Conservation (phyloP, 2,329 filamentous ascomycete genomes). For the Aureobasidium melanogenum region DNA sequence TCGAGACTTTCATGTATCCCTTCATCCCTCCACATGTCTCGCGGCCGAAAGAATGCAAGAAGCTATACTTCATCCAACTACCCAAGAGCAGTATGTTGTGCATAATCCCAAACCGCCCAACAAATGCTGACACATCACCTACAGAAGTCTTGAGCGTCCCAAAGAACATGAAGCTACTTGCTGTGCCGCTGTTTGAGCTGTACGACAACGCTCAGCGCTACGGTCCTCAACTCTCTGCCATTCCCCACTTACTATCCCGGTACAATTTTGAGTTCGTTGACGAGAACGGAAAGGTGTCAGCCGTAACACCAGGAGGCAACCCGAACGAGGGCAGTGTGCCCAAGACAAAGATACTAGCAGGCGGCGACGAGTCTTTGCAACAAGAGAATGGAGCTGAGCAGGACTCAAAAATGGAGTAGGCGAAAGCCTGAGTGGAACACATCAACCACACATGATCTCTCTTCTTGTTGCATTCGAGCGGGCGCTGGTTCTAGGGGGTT, state of each 20-base stretch:
- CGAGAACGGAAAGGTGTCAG: slow-evolving; percentile 80
- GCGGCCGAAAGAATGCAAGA: slow-evolving; percentile 97
- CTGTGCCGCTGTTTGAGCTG: slow-evolving; percentile 91
- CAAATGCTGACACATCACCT: neutral
- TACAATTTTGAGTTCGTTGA: slow-evolving; percentile 99
- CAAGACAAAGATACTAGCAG: slow-evolving; percentile 57
- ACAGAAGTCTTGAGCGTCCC: slow-evolving; percentile 89
- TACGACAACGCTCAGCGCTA: slow-evolving; percentile 96
- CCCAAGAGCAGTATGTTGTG: slow-evolving; percentile 72
- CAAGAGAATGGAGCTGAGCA: neutral
- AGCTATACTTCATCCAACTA: slow-evolving; percentile 93
- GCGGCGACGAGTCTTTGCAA: slow-evolving; percentile 32
- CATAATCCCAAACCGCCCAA: neutral
- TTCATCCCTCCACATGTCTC: slow-evolving; percentile 96
- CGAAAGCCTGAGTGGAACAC: neutral
- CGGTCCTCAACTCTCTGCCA: slow-evolving; percentile 90
- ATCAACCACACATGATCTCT: neutral
- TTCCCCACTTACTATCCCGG: slow-evolving; percentile 84
- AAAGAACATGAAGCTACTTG: slow-evolving; percentile 99
- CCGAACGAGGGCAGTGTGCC: slow-evolving; percentile 44
- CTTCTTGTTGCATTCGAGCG: slow-evolving; percentile 10
- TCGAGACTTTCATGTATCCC: slow-evolving; percentile 99
- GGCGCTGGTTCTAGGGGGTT: slow-evolving; percentile 1
- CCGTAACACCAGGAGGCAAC: slow-evolving; percentile 67
- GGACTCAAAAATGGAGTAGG: neutral